Base-by-base conservation (phyloP, 768 basidiomycete genomes). In the Daedaleopsis nitida region DNA sequence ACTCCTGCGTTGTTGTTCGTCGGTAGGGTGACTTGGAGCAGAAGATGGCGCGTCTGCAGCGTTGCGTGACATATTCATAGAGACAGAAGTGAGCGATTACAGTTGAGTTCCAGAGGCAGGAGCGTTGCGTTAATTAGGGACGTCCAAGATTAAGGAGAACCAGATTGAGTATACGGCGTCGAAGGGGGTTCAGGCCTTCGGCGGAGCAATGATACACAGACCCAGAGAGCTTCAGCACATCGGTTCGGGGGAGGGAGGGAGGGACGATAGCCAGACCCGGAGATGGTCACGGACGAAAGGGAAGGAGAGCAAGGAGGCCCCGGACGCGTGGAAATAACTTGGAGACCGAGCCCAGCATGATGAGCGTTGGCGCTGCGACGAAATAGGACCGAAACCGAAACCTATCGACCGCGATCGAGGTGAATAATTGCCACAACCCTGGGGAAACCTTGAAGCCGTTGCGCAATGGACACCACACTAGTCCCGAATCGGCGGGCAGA, bases 121-220 rank as follows among this genome's bases (percentile, higher is more conserved):
- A 37, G 59, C 57, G 52, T 50, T 60, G 63, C 57, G 63, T 64
- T 64, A 64, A 64, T 64, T 64, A 64, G 62, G 55, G 59, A 47
- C 55, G 62, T 64, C 50, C 39, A 56, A 55, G 56, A 64, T 64
- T 64, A 64, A 38, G 62, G 47, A 62, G 60, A 58, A 63, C 62
- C 62, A 52, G 62, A 59, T 59, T 58, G 62, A 62, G 62, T 62
- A 68, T 59, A 59, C 59, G 66, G 55, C 66, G 66, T 71, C 59
- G 68, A 67, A 70, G 62, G 65, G 56, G 59, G 59, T 58, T 59
- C 60, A 58, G 44, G 57, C 68, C 65, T 65, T 59, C 60, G 61
- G 61, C 66, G 65, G 58, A 69, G 60, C 63, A 65, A 65, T 69
- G 64, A 66, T 70, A 68, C 65, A 62, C 58, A 63, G 63, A 59